Evolutionary conservation across 306 rosid species (phyloP).

Genomic region (Trifolium repens): DNA sequence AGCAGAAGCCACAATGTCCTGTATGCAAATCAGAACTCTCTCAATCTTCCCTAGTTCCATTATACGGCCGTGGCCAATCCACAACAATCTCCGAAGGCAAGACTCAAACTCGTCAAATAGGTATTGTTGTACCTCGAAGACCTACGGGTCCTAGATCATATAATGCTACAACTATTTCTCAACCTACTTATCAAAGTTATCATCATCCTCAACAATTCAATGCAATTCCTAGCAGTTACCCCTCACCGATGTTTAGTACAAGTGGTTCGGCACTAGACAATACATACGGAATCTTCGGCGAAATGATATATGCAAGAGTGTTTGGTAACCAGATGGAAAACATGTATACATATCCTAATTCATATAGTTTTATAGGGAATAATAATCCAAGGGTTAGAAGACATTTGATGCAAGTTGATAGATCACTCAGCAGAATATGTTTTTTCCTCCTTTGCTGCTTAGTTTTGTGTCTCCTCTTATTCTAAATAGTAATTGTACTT

Average conservation of each 20-base stretch:
- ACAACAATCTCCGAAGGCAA: conserved; percentile 44
- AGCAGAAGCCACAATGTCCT: conserved; percentile 64
- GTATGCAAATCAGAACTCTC: conserved; percentile 92
- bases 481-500: conserved; percentile 52
- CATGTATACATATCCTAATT: conserved; percentile 59
- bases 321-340: conserved; percentile 64
- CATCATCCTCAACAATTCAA: conserved; percentile 44
- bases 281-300: conserved; percentile 62
- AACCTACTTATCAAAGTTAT: conserved; percentile 46
- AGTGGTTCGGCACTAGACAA: conserved; percentile 49
- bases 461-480: conserved; percentile 70
- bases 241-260: conserved; percentile 50
- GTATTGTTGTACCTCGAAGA: conserved; percentile 62
- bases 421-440: conserved; percentile 72
- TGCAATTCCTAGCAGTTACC: conserved; percentile 41
- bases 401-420: conserved; percentile 70
- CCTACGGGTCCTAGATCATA: conserved; percentile 61
- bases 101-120: conserved; percentile 43
- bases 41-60: conserved; percentile 68
- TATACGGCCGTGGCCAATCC: conserved; percentile 71
- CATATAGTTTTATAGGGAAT: conserved; percentile 56
- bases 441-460: conserved; percentile 75
- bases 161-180: conserved; percentile 37
- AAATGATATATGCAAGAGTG: conserved; percentile 67
- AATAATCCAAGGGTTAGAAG: conserved; percentile 73